These are phyloP conservation scores for Termitomyces heimii DNA, from an alignment of 768 basidiomycete genomes.

Conservation along the genomic window DNA sequence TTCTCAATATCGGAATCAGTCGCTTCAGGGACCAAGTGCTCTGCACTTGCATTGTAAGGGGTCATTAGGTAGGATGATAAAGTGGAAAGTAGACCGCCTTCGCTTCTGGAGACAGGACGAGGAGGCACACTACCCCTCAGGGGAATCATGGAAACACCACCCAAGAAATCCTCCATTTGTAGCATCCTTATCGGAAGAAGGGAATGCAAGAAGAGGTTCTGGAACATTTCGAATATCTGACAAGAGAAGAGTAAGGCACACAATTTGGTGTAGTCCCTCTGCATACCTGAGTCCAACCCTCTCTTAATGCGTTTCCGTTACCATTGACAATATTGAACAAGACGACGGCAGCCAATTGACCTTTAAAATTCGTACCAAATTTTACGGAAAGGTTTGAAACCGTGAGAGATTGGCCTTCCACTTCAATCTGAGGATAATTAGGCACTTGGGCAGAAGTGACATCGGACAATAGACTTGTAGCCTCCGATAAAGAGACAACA, in stretches of 20 bases:
- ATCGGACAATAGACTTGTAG: constrained; percentile 82
- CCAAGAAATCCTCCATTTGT: constrained; percentile 97
- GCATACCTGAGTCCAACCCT: constrained; percentile 88
- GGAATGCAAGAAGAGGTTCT: constrained; percentile 92
- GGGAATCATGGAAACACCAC: constrained; percentile 91
- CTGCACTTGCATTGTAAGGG: constrained; percentile 74
- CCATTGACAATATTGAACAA: constrained; percentile 97
- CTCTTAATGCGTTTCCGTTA: constrained; percentile 87
- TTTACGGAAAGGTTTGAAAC: constrained; percentile 89
- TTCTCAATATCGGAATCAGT: constrained; percentile 90
- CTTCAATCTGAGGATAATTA: constrained; percentile 83
- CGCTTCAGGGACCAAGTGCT: constrained; percentile 79
- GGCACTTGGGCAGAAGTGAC: constrained; percentile 63
- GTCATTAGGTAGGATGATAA: constrained; percentile 96
- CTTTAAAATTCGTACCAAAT: constrained; percentile 93
- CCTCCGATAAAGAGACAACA: constrained; percentile 86
- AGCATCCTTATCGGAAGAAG: constrained; percentile 86
- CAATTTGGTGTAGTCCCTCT: background rate
- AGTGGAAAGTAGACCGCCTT: constrained; percentile 90
- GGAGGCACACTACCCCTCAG: constrained; percentile 69
- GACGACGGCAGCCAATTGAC: constrained; percentile 94
- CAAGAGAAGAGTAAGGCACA: constrained; percentile 2
- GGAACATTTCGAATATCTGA: constrained; percentile 98
- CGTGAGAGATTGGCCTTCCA: constrained; percentile 85
- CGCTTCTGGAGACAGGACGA: constrained; percentile 56